These are phyloP conservation scores for Eucalyptus regnans DNA, from an alignment of 345 rosid genomes.

Conservation along the genomic window DNA sequence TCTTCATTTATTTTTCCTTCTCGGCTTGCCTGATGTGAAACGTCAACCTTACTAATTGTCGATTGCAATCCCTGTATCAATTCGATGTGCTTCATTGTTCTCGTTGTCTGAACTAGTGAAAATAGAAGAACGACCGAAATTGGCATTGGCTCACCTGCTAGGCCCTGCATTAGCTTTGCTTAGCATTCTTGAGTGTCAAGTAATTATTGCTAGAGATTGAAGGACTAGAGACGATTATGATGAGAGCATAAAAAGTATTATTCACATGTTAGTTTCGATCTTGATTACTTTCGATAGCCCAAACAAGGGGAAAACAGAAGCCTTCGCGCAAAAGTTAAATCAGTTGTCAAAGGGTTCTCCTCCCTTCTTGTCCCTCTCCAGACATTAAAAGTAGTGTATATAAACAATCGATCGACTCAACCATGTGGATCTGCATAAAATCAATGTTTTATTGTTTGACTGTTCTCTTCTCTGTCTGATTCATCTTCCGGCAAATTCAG, in stretches of 20 bases:
- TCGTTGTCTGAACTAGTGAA: background rate
- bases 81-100: background rate
- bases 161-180: background rate
- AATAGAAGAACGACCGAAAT: background rate
- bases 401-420: background rate
- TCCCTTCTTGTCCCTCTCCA: background rate
- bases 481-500: slow-evolving; percentile 1
- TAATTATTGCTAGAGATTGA: background rate
- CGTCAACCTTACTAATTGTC: background rate
- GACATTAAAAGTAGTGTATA: background rate
- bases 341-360: background rate
- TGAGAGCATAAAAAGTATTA: background rate
- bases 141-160: background rate
- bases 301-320: background rate
- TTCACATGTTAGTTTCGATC: background rate
- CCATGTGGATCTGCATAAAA: background rate
- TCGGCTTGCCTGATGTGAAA: background rate
- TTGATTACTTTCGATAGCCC: background rate
- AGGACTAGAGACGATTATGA: background rate
- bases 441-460: background rate
- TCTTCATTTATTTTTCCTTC: background rate
- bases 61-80: background rate
- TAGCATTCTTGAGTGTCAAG: background rate
- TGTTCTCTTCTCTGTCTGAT: background rate
- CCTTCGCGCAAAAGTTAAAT: background rate